phyloP scores from a whole-genome alignment of 192 early-diverging fungal genomes.

The Thoreauomyces humboldtii region DNA sequence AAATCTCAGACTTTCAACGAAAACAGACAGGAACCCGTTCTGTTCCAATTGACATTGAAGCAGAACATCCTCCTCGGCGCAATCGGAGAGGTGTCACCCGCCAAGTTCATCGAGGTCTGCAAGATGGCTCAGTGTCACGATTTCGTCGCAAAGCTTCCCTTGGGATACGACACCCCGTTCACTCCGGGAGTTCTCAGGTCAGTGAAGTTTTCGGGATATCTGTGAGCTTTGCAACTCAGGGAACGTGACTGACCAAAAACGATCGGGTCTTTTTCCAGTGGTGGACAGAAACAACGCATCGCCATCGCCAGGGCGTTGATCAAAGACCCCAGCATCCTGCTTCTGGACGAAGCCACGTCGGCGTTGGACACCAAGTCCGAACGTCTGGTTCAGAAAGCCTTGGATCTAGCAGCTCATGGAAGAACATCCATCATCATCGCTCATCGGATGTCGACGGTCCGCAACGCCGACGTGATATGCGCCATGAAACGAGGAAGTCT shows the following conservation, averaged over 20 bases:
- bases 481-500: slow-evolving; percentile 59
- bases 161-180: slow-evolving; percentile 79
- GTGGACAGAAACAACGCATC: slow-evolving; percentile 69
- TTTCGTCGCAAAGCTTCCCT: slow-evolving; percentile 67
- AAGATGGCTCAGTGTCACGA: slow-evolving; percentile 66
- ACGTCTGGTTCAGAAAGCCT: slow-evolving; percentile 47
- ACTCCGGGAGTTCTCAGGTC: too few species aligned
- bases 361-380: slow-evolving; percentile 56
- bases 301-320: slow-evolving; percentile 92
- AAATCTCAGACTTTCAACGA: too few species aligned
- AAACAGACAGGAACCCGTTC: slow-evolving; percentile 68
- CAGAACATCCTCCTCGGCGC: slow-evolving; percentile 76
- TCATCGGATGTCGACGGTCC: slow-evolving; percentile 86
- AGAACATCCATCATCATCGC: slow-evolving; percentile 92
- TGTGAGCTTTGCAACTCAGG: too few species aligned
- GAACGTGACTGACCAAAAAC: too few species aligned
- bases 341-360: slow-evolving; percentile 57
- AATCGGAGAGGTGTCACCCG: slow-evolving; percentile 50
- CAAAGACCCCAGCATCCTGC: slow-evolving; percentile 77
- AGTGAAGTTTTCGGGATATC: background rate
- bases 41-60: slow-evolving; percentile 77
- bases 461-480: slow-evolving; percentile 81
- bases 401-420: slow-evolving; percentile 42
- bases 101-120: slow-evolving; percentile 64
- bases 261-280: background rate